A percentile compares a stretch with the other conserved stretches of the same genome.
Evolutionary conservation across 75 land plant species (phyloP).

Genomic region (Chamaecyparis obtusa): DNA sequence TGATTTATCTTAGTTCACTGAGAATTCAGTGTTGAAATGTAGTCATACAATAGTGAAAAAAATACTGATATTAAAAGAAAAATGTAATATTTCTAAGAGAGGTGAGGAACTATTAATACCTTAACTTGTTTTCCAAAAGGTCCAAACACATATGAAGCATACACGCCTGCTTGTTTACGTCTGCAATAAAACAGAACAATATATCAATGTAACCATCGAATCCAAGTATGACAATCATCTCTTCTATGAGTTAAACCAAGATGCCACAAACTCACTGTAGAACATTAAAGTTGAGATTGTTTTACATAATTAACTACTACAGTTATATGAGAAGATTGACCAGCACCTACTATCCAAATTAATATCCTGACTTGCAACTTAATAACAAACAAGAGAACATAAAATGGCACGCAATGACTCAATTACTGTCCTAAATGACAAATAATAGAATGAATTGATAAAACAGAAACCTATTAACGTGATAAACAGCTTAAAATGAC

Average conservation of each 20-base stretch:
- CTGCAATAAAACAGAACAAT: constrained; percentile 34
- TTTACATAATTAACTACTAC: neutral
- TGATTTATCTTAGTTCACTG: neutral
- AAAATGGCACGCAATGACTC: neutral
- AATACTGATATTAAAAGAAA: neutral
- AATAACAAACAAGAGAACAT: neutral
- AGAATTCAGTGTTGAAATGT: neutral
- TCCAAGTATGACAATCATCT: neutral
- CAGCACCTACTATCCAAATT: neutral
- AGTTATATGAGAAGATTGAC: neutral
- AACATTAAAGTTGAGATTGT: neutral
- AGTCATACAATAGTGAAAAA: neutral
- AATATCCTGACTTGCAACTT: neutral
- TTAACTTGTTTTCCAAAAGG: constrained; percentile 65
- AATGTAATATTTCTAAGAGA: neutral
- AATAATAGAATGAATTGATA: neutral
- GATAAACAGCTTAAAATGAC: neutral
- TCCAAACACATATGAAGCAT: constrained; percentile 78
- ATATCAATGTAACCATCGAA: neutral
- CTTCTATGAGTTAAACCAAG: neutral
- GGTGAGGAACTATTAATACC: constrained; percentile 28
- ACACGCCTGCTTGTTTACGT: constrained; percentile 82
- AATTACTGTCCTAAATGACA: neutral
- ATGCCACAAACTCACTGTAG: neutral
- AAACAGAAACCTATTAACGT: neutral